phyloP scores from a whole-genome alignment of 2,329 filamentous ascomycete species.

The Pyricularia pennisetigena region DNA sequence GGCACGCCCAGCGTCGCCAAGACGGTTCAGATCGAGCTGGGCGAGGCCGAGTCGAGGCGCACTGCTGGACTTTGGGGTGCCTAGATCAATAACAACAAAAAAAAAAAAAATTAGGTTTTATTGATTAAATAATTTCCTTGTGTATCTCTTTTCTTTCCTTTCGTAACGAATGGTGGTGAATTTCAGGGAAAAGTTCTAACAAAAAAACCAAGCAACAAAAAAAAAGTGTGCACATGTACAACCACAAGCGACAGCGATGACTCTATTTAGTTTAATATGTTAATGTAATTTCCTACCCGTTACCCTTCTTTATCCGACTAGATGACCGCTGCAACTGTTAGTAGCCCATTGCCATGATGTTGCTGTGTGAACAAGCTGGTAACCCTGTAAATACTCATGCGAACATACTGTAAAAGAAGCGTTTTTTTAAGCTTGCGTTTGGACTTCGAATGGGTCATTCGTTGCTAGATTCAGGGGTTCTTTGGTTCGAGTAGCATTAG shows the following conservation, averaged over 20 bases:
- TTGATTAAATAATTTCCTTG: too few relatives aligned
- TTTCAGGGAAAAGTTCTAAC: not conserved
- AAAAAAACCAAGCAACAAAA: not conserved
- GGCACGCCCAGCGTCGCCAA: slow-evolving; percentile 36
- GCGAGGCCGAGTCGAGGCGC: not conserved
- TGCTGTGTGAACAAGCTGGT: too few relatives aligned
- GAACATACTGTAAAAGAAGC: too few relatives aligned
- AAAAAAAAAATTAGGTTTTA: not conserved
- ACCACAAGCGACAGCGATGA: not conserved
- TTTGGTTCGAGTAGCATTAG: too few relatives aligned
- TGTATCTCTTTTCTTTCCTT: too few relatives aligned
- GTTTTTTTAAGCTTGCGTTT: too few relatives aligned
- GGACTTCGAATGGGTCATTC: too few relatives aligned
- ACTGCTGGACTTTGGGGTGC: not conserved
- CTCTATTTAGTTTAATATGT: not conserved
- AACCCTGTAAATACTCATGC: too few relatives aligned
- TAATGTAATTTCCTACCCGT: not conserved
- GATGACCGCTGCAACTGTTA: too few relatives aligned
- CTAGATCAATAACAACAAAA: not conserved
- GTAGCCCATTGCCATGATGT: too few relatives aligned
- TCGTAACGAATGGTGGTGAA: too few relatives aligned
- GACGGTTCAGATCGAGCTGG: slow-evolving; percentile 21
- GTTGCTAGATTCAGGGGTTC: too few relatives aligned
- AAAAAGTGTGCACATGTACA: not conserved
- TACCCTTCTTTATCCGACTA: not conserved